Base-by-base conservation (phyloP, 2,329 filamentous ascomycete genomes). In the Penicillium sp. region DNA sequence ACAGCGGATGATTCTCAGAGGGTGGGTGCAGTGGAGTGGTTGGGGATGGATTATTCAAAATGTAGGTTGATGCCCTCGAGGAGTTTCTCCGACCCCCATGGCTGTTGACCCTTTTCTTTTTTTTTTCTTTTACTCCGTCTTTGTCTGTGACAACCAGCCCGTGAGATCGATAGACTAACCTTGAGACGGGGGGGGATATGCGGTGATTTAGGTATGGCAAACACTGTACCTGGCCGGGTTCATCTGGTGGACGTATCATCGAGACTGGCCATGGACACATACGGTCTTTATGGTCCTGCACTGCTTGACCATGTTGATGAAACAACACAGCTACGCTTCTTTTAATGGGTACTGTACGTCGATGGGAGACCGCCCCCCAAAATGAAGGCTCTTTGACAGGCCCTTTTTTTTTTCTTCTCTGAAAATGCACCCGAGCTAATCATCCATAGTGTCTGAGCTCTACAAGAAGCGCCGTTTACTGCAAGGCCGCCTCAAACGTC, bases 191-290 rank as follows among this genome's bases (percentile, higher is more conserved):
- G 18, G 18, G 18, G 18, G 18, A 18, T 18, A 18, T 18, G 18
- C 18, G 29, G 29, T 32, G 29, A 5, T 32, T 32, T 5, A 81
- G 78, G 54, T 85, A 1, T 90, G 86, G 86, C 84, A 91, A 69
- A 72, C 75, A 0, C 52, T 74, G 11, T 90, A 84, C 57, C 76
- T 89, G 9, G 75, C 71, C 4, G 73, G 73, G 7, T 77, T 85
- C 3, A 71, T 90, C 4, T 79, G 77, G 44, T 80, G 85, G 71
- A 84, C 85, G 0, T 76, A 85, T 43, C 77, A 82, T 60, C 77
- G 86, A 4, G 80, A 88, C 43, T 91, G 86, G 87, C 84, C 86
- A 1, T 90, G 87, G 87, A 88, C 86, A 11, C 86, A 89, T 60
- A 88, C 85, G 1, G 83, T 89, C 13, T 89, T 86, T 65, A 86